Evolutionary conservation across 805 yeast species (phyloP), one percentile per base, ranked within the genome.

Genomic region (Metschnikowia kofuensis): DNA sequence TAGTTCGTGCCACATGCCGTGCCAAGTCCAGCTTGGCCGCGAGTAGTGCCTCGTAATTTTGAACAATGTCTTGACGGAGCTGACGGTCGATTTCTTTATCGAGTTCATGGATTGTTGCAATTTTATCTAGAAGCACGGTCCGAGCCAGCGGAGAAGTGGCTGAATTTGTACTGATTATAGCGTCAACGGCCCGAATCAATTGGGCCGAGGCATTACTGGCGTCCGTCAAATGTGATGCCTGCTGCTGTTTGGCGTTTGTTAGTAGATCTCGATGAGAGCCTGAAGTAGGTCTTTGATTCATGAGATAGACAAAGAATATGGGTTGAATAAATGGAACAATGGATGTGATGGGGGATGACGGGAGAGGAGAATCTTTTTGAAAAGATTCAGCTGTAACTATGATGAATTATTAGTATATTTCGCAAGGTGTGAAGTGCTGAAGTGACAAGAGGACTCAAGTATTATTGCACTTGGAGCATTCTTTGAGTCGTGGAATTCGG

Each of bases 41-140:
- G 14, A 55, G 35, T 32, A 62, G 50, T 40, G 47, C 55, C 16
- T 50, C 55, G 38, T 44, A 59, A 36, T 49, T 61, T 26, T 44
- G 38, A 2, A 67, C 63, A n/a, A 72, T 61, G 40, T 67, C 74
- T 9, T 63, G 51, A 16, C 60, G 63, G 44, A 73, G 48, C 54
- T 73, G 78, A 28, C 58, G 53, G 44, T 69, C 69, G 15, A 74
- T 72, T 29, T 70, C 71, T 4, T 55, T 47, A 54, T 72, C 70
- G 14, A 73, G 55, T 38, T 70, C 68, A 42, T 70, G 75, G 7
- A 73, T 68, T 8, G 76, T 72, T 13, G 74, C 62, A 35, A 72
- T 69, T 53, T 72, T 72, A 40, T 67, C 73, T 6, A 69, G 43
- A 7, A 64, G 52, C 10, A 55, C 44, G 2, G 57, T 52, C 8